Percentiles rank a stretch among this genome's conserved stretches.
Evolutionary conservation across 257 asterid species (phyloP).

Genomic region (Petrea volubilis): DNA sequence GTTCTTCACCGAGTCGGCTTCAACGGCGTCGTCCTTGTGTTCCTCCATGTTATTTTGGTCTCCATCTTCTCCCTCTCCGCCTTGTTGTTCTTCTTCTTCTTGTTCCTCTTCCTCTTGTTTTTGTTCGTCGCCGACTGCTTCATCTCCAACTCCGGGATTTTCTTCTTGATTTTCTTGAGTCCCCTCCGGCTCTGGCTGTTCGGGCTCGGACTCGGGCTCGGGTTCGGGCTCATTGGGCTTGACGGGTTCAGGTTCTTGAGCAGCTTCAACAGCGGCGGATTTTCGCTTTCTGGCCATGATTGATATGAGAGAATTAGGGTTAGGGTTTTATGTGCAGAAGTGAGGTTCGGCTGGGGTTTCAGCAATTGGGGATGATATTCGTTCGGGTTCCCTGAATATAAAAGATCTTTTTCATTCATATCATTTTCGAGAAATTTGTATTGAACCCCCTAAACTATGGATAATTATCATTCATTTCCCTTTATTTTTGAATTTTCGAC

Average conservation of each 20-base stretch:
- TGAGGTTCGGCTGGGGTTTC: slow-evolving; percentile 39
- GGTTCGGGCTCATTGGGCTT: too few relatives aligned
- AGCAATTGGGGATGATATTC: too few relatives aligned
- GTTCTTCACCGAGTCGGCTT: slow-evolving; percentile 19
- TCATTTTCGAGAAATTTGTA: too few relatives aligned
- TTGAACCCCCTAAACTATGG: too few relatives aligned
- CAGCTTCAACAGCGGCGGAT: slow-evolving; percentile 52
- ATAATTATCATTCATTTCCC: too few relatives aligned
- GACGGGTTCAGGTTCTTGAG: too few relatives aligned
- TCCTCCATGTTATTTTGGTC: slow-evolving; percentile 32
- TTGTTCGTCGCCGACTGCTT: slow-evolving; percentile 28
- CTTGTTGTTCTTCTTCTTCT: background rate
- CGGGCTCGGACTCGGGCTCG: slow-evolving; percentile 21
- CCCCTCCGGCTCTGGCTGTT: slow-evolving; percentile 20
- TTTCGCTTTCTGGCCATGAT: slow-evolving; percentile 86
- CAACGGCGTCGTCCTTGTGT: slow-evolving; percentile 14
- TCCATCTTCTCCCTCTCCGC: slow-evolving; percentile 36
- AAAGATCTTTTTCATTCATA: too few relatives aligned
- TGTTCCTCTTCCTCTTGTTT: slow-evolving; percentile 18
- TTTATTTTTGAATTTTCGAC: too few relatives aligned
- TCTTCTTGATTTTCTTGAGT: slow-evolving; percentile 27
- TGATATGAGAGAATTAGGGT: slow-evolving; percentile 7
- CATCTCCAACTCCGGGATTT: slow-evolving; percentile 27
- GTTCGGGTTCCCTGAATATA: too few relatives aligned
- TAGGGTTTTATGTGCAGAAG: slow-evolving; percentile 27